Base-by-base conservation (phyloP, 805 yeast species). In the Ogataea saltuana region DNA sequence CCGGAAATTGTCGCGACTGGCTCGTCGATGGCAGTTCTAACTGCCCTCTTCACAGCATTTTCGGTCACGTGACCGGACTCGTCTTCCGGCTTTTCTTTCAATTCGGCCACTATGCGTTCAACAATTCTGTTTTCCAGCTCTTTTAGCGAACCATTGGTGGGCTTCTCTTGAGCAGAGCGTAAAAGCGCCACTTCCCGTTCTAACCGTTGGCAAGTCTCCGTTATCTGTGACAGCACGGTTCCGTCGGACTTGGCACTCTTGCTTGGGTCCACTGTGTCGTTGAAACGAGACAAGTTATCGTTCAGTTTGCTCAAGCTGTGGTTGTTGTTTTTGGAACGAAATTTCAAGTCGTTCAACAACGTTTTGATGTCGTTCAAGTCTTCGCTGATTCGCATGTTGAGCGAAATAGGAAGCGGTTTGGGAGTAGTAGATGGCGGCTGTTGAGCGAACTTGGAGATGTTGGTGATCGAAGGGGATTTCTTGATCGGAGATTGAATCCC, bases 381-480 rank as follows among this genome's bases (percentile, higher is more conserved):
- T 33, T 53, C 56, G 17, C 42, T 40, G 21, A 55, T 33, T 27
- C 49, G 49, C 56, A 51, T 51, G 23, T 50, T 53, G 20, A 49
- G 21, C 8, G 51, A 39, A 29, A 55, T 46, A 10, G 58, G 58
- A 16, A 55, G 50, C 10, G 59, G 58, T 35, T 52, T 53, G 8
- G 59, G 59, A 11, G 37, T 17, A 11, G 37, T 31, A 16, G 41
- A 40, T 25, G 22, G 42, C 30, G 42, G 41, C 22, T 27, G 40
- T 32, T 53, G 48, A 12, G 47, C 20, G 21, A 46, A 44, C 33
- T 48, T 54, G 22, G 50, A 44, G 12, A 54, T 50, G 34, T 54
- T 54, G 22, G 51, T 45, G 33, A 33, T 44, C 8, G 55, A 47
- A 10, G 58, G 56, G 16, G 55, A 52, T 37, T 52, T 52, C 42